A percentile compares a stretch with the other conserved stretches of the same genome.
phyloP scores from a whole-genome alignment of 805 yeast species.

The Candida ovalis region DNA sequence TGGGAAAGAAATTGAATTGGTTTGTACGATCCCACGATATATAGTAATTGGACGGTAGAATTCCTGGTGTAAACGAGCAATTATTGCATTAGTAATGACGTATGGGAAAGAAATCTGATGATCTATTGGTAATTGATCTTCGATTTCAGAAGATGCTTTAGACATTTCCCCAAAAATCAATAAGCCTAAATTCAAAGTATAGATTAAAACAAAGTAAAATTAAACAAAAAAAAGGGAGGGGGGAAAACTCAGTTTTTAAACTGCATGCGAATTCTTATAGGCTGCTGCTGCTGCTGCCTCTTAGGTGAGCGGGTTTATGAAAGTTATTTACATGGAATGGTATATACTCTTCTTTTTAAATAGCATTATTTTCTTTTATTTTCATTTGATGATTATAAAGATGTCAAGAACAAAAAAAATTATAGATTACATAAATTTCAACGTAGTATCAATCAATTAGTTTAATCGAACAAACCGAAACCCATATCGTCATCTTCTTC shows the following conservation, averaged over 20 bases:
- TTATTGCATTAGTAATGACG: slow-evolving; percentile 9
- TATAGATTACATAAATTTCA: not conserved
- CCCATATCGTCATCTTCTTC: slow-evolving; percentile 69
- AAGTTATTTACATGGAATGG: no score
- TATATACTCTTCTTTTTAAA: not conserved
- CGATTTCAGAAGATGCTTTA: not conserved
- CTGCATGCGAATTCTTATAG: no score
- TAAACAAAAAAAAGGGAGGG: no score
- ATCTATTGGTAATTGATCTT: not conserved
- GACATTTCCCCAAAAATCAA: not conserved
- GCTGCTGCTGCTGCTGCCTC: no score
- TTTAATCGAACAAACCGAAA: slow-evolving; percentile 95
- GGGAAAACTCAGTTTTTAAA: no score
- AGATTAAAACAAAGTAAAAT: no score
- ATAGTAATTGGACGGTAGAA: slow-evolving; percentile 20
- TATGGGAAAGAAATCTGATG: not conserved
- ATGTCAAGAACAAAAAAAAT: not conserved
- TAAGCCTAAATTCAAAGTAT: no score
- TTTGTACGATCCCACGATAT: slow-evolving; percentile 11
- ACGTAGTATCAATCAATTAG: slow-evolving; percentile 8
- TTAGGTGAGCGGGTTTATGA: no score
- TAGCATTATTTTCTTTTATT: not conserved
- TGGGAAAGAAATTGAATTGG: slow-evolving; percentile 20
- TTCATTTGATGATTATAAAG: not conserved
- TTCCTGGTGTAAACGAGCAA: slow-evolving; percentile 19